Evolutionary conservation across 1,139 yeast genomes (phyloP).

Genomic region (Debaryomyces sp.): DNA sequence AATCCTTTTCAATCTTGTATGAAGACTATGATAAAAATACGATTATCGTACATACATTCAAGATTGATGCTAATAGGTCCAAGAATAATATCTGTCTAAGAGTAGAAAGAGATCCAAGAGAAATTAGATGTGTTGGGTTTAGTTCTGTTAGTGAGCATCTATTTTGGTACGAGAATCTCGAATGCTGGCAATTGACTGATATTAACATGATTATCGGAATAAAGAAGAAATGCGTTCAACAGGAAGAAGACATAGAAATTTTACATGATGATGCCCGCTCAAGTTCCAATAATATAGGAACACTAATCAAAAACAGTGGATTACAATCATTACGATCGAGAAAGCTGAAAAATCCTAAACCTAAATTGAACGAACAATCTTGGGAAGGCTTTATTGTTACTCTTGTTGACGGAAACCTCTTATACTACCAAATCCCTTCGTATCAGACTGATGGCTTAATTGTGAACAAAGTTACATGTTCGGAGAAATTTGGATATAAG

Average conservation of each 20-base stretch:
- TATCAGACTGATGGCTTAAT: slow-evolving; percentile 25
- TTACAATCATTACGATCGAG: slow-evolving; percentile 24
- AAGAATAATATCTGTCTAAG: slow-evolving; percentile 81
- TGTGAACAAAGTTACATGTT: slow-evolving; percentile 48
- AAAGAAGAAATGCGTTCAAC: slow-evolving; percentile 33
- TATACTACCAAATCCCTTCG: slow-evolving; percentile 62
- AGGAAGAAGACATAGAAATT: slow-evolving; percentile 19
- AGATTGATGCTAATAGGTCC: slow-evolving; percentile 67
- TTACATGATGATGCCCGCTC: slow-evolving; percentile 9
- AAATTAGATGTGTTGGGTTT: slow-evolving; percentile 85
- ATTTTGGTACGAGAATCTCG: slow-evolving; percentile 65
- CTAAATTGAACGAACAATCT: slow-evolving; percentile 16
- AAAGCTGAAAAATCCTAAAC: slow-evolving; percentile 2
- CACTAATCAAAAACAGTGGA: slow-evolving; percentile 24
- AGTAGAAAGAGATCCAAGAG: slow-evolving; percentile 91
- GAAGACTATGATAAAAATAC: slow-evolving; percentile 60
- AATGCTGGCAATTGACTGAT: slow-evolving; percentile 79
- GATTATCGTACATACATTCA: slow-evolving; percentile 72
- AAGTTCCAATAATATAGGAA: slow-evolving; percentile 13
- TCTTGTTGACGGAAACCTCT: slow-evolving; percentile 61
- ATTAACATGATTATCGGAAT: slow-evolving; percentile 77
- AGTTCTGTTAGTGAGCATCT: slow-evolving; percentile 73
- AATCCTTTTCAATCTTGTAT: slow-evolving; percentile 71
- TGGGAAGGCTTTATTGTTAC: slow-evolving; percentile 86
- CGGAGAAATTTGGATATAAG: slow-evolving; percentile 72